Conservation (phyloP, 495 filamentous ascomycete genomes). For the Penicillium ochrochloron region DNA sequence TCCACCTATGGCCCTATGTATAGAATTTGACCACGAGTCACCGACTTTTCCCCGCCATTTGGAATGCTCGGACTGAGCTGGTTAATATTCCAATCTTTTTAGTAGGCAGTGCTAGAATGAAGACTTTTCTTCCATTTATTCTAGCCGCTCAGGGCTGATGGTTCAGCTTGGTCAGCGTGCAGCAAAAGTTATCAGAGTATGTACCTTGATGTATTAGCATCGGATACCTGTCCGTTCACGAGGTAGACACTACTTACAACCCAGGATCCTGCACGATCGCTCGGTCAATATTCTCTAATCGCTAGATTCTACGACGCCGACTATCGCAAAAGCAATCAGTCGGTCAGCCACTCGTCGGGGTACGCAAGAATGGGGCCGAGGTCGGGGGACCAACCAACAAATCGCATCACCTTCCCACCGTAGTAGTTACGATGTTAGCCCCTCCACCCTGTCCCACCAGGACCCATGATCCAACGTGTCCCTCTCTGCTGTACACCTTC, state of each 20-base stretch:
- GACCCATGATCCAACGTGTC: constrained; percentile 29
- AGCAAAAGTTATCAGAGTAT: neutral
- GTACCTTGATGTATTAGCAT: neutral
- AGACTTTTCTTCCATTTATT: neutral
- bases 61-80: neutral
- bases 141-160: neutral
- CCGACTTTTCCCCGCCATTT: constrained; percentile 4
- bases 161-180: constrained; percentile 3
- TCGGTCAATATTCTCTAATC: neutral
- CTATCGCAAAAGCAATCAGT: neutral
- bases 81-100: neutral
- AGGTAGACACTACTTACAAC: neutral
- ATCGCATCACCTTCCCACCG: neutral
- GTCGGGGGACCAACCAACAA: neutral
- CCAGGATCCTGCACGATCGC: neutral
- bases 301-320: no score
- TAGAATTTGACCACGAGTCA: neutral
- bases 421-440: neutral
- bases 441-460: constrained; percentile 17
- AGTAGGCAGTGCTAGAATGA: no score
- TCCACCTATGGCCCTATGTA: neutral
- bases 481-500: constrained; percentile 10
- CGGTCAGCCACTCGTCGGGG: neutral
- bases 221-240: neutral
- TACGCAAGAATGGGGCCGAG: neutral